These are phyloP conservation scores for Jackrogersella minutella DNA, from an alignment of 495 filamentous ascomycete genomes.

Conservation along the genomic window DNA sequence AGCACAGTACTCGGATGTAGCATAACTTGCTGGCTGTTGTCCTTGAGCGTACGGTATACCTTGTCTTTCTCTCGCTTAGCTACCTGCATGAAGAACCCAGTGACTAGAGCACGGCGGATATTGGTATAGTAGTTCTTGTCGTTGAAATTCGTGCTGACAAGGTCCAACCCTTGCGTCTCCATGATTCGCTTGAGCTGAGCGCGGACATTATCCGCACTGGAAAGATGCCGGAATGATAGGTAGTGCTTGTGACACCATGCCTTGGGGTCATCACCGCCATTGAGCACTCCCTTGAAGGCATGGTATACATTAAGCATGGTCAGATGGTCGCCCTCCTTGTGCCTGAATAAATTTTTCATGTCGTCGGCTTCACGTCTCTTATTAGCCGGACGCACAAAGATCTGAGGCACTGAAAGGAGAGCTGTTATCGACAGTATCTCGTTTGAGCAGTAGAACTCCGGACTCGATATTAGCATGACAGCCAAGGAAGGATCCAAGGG, in stretches of 20 bases:
- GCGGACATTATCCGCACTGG: conserved; percentile 93
- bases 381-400: conserved; percentile 87
- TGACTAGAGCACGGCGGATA: conserved; percentile 90
- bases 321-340: conserved; percentile 92
- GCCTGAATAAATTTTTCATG: conserved; percentile 94
- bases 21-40: conserved; percentile 81
- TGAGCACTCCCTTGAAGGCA: conserved; percentile 81
- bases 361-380: conserved; percentile 93
- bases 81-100: conserved; percentile 99
- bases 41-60: conserved; percentile 93
- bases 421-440: conserved; percentile 96
- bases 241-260: conserved; percentile 99
- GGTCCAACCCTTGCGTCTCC: conserved; percentile 85
- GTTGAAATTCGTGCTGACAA: conserved; percentile 87
- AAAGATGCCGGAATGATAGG: conserved; percentile 85
- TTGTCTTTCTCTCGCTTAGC: conserved; percentile 88
- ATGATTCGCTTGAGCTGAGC: conserved; percentile 92
- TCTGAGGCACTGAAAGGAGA: conserved; percentile 91
- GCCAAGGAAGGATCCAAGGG: conserved; percentile 94
- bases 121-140: conserved; percentile 99
- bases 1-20: conserved; percentile 92
- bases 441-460: conserved; percentile 98
- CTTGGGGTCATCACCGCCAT: conserved; percentile 74
- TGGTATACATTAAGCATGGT: conserved; percentile 98
- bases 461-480: conserved; percentile 97